Conservation (phyloP, 139 green algal species). For the Coccomyxa sp. region DNA sequence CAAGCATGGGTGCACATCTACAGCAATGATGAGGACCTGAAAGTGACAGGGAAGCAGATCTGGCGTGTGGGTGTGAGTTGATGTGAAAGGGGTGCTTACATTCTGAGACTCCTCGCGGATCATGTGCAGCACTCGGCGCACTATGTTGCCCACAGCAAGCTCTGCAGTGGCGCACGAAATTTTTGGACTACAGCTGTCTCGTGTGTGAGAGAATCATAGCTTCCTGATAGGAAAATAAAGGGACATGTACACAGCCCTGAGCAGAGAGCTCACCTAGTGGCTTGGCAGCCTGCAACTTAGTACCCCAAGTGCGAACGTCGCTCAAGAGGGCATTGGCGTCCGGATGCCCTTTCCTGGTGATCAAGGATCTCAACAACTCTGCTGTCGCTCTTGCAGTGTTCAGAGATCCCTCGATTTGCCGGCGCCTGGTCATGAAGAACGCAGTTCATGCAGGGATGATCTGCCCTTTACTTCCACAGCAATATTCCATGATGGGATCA, state of each 20-base stretch:
- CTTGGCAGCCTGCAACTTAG: constrained; percentile 68
- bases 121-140: constrained; percentile 85
- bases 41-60: background rate
- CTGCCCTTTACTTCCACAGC: background rate
- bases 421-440: constrained; percentile 13
- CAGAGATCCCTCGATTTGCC: constrained; percentile 59
- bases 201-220: background rate
- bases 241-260: background rate
- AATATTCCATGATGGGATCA: background rate
- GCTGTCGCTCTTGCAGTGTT: constrained; percentile 68
- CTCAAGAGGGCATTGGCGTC: constrained; percentile 58
- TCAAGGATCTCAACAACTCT: constrained; percentile 68
- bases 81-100: background rate
- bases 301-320: constrained; percentile 63
- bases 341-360: constrained; percentile 54
- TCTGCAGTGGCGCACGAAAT: constrained; percentile 48
- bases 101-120: constrained; percentile 82
- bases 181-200: background rate
- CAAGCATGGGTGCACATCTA: background rate
- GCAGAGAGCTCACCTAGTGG: constrained; percentile 48
- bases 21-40: background rate
- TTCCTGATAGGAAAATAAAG: background rate
- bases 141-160: constrained; percentile 90
- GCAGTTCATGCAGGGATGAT: background rate
- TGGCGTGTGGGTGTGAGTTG: background rate